phyloP scores from a whole-genome alignment of 2,329 filamentous ascomycete species.

The Aureobasidium sp. region DNA sequence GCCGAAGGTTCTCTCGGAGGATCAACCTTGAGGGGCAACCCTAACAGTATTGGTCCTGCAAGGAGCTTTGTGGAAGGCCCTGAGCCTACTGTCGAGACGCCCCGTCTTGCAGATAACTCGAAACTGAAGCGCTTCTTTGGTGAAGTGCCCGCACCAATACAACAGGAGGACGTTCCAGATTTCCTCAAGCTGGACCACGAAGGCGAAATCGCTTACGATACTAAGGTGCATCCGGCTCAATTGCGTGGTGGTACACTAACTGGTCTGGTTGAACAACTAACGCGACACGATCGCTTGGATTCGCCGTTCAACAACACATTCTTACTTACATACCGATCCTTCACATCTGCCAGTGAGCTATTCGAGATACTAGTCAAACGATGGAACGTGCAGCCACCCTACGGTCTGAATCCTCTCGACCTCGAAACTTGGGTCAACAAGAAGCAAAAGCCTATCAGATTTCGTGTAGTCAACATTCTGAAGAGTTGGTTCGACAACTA shows the following conservation, averaged over 20 bases:
- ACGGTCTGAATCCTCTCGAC: conserved; percentile 65
- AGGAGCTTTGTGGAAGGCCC: conserved; percentile 59
- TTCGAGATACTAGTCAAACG: conserved; percentile 88
- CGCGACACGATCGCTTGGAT: conserved; percentile 89
- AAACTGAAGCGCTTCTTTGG: conserved; percentile 46
- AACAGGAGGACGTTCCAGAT: conserved; percentile 68
- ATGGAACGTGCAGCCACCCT: conserved; percentile 86
- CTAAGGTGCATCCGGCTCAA: conserved; percentile 63
- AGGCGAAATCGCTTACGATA: conserved; percentile 81
- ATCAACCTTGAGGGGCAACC: conserved; percentile 37
- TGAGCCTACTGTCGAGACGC: conserved; percentile 19
- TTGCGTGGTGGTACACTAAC: conserved; percentile 84
- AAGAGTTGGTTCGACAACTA: conserved; percentile 98
- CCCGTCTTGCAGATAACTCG: conserved; percentile 29
- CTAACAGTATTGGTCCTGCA: conserved; percentile 49
- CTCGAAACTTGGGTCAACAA: conserved; percentile 83
- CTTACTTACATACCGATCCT: conserved; percentile 90
- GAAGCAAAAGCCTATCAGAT: conserved; percentile 93
- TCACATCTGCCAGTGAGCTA: conserved; percentile 80
- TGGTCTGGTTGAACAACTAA: conserved; percentile 88
- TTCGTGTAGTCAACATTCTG: conserved; percentile 92
- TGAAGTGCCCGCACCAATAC: conserved; percentile 41
- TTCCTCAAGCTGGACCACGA: conserved; percentile 83
- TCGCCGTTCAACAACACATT: conserved; percentile 97
- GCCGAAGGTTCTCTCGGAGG: conserved; percentile 23